A percentile compares a stretch with the other conserved stretches of the same genome.
These are phyloP conservation scores for Protea cynaroides DNA, from an alignment of 164 flowering plant species.

Conservation along the genomic window DNA sequence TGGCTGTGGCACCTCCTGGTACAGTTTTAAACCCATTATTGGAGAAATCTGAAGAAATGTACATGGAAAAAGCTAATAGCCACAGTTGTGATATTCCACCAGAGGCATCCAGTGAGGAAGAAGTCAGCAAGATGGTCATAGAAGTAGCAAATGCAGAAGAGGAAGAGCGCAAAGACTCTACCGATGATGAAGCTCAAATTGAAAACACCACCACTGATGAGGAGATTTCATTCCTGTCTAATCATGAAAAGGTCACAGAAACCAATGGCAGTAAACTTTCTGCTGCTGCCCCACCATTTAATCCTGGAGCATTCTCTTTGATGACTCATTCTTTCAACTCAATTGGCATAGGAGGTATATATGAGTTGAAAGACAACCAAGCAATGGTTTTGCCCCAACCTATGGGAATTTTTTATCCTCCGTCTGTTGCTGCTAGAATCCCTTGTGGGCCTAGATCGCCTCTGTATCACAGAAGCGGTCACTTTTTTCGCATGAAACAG, in stretches of 20 bases:
- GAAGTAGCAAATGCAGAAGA: constrained; percentile 17
- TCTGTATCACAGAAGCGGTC: constrained; percentile 43
- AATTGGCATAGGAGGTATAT: constrained; percentile 32
- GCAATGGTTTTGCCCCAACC: constrained; percentile 39
- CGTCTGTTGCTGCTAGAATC: constrained; percentile 49
- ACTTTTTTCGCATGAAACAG: constrained; percentile 41
- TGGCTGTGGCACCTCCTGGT: constrained; percentile 82
- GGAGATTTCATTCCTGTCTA: constrained; percentile 13
- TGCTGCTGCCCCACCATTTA: constrained; percentile 85
- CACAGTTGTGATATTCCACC: constrained; percentile 9
- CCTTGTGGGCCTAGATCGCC: constrained; percentile 81
- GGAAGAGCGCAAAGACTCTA: constrained; percentile 24
- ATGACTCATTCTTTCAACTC: constrained; percentile 29
- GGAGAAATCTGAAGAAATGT: constrained; percentile 39
- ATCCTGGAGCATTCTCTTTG: constrained; percentile 41
- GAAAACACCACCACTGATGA: constrained; percentile 25
- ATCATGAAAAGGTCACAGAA: constrained; percentile 32
- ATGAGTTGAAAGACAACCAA: constrained; percentile 43
- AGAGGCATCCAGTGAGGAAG: constrained; percentile 29
- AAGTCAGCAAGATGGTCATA: constrained; percentile 6
- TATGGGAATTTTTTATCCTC: constrained; percentile 27
- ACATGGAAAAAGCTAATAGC: constrained; percentile 24
- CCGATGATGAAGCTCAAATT: constrained; percentile 21
- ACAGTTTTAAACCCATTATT: constrained; percentile 51
- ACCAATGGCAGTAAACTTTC: constrained; percentile 74